These are phyloP conservation scores for Magnaporthiopsis rhizophila DNA, from an alignment of 2,329 filamentous ascomycete genomes.

Conservation along the genomic window DNA sequence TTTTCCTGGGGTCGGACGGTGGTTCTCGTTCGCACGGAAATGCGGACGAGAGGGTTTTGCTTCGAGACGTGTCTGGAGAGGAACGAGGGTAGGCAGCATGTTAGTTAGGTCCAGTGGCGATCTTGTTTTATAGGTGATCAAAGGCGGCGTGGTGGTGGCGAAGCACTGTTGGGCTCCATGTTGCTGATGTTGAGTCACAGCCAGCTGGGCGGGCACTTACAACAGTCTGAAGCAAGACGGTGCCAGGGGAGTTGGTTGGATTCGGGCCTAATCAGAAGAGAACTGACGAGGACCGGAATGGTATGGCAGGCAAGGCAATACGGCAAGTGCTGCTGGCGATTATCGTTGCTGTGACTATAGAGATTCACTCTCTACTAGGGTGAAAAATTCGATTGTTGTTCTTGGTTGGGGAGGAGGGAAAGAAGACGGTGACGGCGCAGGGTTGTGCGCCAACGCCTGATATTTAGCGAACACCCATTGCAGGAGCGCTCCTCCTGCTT, in stretches of 20 bases:
- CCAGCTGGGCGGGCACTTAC: conserved; percentile 21
- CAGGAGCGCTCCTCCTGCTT: neutral
- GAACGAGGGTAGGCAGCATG: conserved; percentile 1
- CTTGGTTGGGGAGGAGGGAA: conserved; percentile 34
- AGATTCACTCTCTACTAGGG: conserved; percentile 42
- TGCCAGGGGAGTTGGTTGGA: conserved; percentile 15
- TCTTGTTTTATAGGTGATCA: neutral
- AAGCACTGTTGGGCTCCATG: neutral
- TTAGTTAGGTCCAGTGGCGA: conserved; percentile 1
- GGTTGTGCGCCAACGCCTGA: neutral
- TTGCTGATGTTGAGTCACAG: conserved; percentile 11
- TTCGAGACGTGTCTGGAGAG: conserved; percentile 36
- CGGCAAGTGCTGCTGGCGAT: conserved; percentile 46
- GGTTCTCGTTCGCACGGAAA: conserved; percentile 12
- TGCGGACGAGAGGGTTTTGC: conserved; percentile 18
- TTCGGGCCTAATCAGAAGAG: conserved; percentile 15
- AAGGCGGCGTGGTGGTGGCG: neutral
- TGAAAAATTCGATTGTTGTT: conserved; percentile 34
- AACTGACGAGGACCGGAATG: conserved; percentile 23
- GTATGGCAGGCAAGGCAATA: conserved; percentile 21
- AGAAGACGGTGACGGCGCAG: neutral
- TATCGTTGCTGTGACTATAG: conserved; percentile 53
- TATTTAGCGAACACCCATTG: neutral
- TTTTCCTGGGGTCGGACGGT: conserved; percentile 27
- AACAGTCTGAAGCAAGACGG: conserved; percentile 25